A percentile compares a stretch with the other conserved stretches of the same genome.
Evolutionary conservation across 139 green algal genomes (phyloP).

Genomic region (Chlorella sp.): DNA sequence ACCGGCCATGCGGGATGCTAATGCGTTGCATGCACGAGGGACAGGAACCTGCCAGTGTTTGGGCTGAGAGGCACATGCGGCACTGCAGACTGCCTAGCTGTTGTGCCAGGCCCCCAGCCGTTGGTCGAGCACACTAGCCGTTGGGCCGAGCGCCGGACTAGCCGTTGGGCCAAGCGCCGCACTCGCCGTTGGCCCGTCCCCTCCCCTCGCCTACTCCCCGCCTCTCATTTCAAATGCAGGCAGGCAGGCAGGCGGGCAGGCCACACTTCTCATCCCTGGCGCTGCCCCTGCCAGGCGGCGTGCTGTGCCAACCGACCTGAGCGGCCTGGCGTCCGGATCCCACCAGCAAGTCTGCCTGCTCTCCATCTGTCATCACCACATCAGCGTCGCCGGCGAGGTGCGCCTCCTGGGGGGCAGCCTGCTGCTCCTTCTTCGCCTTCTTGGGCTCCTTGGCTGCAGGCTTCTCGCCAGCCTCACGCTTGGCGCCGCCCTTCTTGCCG

Average conservation of each 20-base stretch:
- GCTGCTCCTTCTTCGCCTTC: slow-evolving; percentile 34
- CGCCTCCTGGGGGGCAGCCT: neutral
- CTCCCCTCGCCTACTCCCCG: neutral
- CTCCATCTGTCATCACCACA: neutral
- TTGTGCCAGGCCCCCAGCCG: neutral
- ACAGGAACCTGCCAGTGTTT: neutral
- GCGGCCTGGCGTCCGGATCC: slow-evolving; percentile 61
- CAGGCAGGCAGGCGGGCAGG: neutral
- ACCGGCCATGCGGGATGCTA: neutral
- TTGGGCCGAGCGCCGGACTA: neutral
- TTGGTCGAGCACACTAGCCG: slow-evolving; percentile 9
- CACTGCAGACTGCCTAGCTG: neutral
- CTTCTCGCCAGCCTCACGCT: slow-evolving; percentile 34
- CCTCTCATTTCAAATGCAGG: neutral
- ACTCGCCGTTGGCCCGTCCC: neutral
- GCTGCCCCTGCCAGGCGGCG: neutral
- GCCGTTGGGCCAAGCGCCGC: neutral
- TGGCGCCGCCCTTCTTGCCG: slow-evolving; percentile 30
- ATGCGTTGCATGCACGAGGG: neutral
- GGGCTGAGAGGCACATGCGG: no score
- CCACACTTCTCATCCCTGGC: neutral
- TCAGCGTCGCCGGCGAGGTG: slow-evolving; percentile 1
- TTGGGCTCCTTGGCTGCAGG: slow-evolving; percentile 32
- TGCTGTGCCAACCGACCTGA: slow-evolving; percentile 30
- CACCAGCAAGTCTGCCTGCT: slow-evolving; percentile 25